Base-by-base conservation (phyloP, 768 basidiomycete genomes). In the Thelephora aurantiotincta region DNA sequence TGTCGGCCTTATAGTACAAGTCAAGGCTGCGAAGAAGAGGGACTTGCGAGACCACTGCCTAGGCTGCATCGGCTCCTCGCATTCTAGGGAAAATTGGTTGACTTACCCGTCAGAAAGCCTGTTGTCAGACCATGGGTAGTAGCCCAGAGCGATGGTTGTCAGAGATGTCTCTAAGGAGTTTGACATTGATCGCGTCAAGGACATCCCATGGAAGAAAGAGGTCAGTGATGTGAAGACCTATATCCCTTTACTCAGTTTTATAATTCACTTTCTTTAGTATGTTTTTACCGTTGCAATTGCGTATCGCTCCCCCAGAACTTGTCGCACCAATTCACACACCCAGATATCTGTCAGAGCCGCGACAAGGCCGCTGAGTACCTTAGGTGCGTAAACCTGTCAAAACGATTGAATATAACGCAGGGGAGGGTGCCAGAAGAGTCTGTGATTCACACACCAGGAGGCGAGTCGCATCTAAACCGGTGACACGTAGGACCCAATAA, bases 121-220 rank as follows among this genome's bases (percentile, higher is more conserved):
- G 12, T 2, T 50, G 35, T 1, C 50, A 2, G 51, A 66, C 84
- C 84, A 88, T 0, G 84, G 92, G 63, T 86, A 97, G 57, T 73
- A 73, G 11, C 69, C 66, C 48, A 94, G 71, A 1, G 92, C 93
- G 36, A 83, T 63, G 0, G 80, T 80, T 0, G 86, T 84, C 37
- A 98, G 64, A 0, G 88, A 79, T 0, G 91, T 91, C 58, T 99
- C 96, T 22, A 93, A 65, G 11, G 91, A 93, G 59, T 97, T 99
- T 26, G 90, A 93, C 46, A 98, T 66, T 0, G 92, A 87, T 33
- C 96, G 75, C 3, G 92, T 84, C 20, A 96, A 68, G 1, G 87
- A 74, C 46, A 93, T 70, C 0, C 75, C 77, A 63, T 98, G 77
- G 66, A 97, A 98, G 58, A 94, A 77, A 4, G 88, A 93, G 1